A percentile compares a stretch with the other conserved stretches of the same genome.
Conservation (phyloP, 148 eudicot species). For the Rhododendron ferrugineum region DNA sequence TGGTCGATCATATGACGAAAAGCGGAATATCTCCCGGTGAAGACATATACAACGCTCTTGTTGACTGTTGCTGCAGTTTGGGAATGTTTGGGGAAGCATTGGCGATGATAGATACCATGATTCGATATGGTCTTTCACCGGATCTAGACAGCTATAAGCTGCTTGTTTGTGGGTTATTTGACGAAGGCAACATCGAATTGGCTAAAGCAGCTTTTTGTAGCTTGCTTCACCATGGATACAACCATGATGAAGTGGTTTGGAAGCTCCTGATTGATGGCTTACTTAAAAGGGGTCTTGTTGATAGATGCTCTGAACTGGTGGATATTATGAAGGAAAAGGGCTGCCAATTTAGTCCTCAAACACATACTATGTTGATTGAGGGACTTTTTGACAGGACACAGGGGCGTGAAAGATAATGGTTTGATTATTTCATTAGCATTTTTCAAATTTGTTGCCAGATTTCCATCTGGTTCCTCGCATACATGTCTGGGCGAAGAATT, state of each 20-base stretch:
- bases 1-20: conserved; percentile 57
- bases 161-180: conserved; percentile 67
- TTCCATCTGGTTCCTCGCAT: background rate
- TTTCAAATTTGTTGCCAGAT: background rate
- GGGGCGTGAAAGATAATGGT: conserved; percentile 8
- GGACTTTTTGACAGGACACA: conserved; percentile 31
- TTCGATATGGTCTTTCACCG: conserved; percentile 42
- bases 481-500: background rate
- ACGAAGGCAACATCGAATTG: conserved; percentile 37
- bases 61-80: conserved; percentile 54
- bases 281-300: conserved; percentile 48
- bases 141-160: conserved; percentile 43
- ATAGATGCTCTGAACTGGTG: conserved; percentile 56
- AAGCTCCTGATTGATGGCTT: conserved; percentile 69
- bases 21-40: conserved; percentile 47
- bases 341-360: conserved; percentile 47
- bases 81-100: conserved; percentile 52
- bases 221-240: conserved; percentile 54
- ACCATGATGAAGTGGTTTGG: conserved; percentile 85
- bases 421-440: background rate
- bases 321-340: conserved; percentile 56
- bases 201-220: conserved; percentile 51
- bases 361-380: conserved; percentile 47
- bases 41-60: conserved; percentile 44
- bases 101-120: conserved; percentile 37